Evolutionary conservation across 2,329 filamentous ascomycete genomes (phyloP).

Genomic region (Simplicillium sp.): DNA sequence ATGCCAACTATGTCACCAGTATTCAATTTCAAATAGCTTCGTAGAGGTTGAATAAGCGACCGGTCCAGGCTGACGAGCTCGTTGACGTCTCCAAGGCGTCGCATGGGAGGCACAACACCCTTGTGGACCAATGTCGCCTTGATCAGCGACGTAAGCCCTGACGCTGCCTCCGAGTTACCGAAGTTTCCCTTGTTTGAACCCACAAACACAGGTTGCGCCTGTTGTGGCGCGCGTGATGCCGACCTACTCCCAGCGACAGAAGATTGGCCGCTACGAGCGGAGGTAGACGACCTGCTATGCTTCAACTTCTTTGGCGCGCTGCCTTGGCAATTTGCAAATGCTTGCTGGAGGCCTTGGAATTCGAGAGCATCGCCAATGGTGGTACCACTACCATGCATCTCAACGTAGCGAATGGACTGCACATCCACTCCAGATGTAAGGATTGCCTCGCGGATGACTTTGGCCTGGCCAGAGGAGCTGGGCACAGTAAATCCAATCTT

Average conservation of each 20-base stretch:
- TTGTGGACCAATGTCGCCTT: not conserved
- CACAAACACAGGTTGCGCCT: not conserved
- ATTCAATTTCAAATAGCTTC: not conserved
- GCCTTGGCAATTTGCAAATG: too few relatives aligned
- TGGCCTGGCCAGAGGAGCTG: slow-evolving; percentile 10
- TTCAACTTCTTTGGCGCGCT: not conserved
- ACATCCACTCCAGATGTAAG: slow-evolving; percentile 4
- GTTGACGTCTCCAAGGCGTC: slow-evolving; percentile 1
- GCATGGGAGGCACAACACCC: slow-evolving; percentile 2
- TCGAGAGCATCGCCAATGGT: slow-evolving; percentile 29
- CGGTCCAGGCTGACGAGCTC: not conserved
- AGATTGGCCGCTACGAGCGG: not conserved
- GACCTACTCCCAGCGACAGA: not conserved
- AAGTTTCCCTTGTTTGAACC: not conserved
- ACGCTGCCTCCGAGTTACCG: not conserved
- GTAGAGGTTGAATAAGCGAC: not conserved
- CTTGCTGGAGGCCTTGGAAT: slow-evolving; percentile 17
- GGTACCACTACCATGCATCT: slow-evolving; percentile 24
- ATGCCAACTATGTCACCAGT: slow-evolving; percentile 1
- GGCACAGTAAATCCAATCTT: slow-evolving; percentile 15
- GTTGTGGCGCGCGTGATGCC: not conserved
- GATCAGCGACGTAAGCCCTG: not conserved
- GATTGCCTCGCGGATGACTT: slow-evolving; percentile 8
- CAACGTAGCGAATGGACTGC: slow-evolving; percentile 10
- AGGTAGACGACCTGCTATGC: not conserved